Evolutionary conservation across 805 yeast species (phyloP).

Genomic region (Hanseniaspora thailandica): DNA sequence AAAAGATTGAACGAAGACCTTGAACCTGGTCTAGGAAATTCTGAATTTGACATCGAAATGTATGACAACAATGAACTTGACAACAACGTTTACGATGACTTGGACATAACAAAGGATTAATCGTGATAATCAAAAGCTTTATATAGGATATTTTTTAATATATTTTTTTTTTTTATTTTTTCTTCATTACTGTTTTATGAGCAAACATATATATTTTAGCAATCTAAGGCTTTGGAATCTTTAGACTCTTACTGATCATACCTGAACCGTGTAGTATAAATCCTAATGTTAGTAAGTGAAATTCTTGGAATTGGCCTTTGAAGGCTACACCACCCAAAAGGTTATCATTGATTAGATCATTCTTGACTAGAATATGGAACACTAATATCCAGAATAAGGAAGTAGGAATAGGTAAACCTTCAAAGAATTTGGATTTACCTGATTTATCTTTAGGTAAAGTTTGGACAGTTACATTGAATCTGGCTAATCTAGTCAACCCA

Average conservation of each 20-base stretch:
- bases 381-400: slow-evolving; percentile 60
- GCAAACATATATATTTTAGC: not conserved
- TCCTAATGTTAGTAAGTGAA: slow-evolving; percentile 56
- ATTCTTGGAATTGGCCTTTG: slow-evolving; percentile 47
- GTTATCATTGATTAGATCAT: slow-evolving; percentile 36
- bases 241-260: slow-evolving; percentile 81
- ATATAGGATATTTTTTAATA: not conserved
- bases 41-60: slow-evolving; percentile 18
- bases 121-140: no score
- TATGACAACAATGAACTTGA: slow-evolving; percentile 2
- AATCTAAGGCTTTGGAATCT: slow-evolving; percentile 70
- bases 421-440: slow-evolving; percentile 86
- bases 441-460: slow-evolving; percentile 78
- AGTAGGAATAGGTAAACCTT: slow-evolving; percentile 93
- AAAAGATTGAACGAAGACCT: slow-evolving; percentile 29
- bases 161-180: not conserved
- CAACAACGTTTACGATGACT: not conserved
- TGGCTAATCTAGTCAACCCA: slow-evolving; percentile 85
- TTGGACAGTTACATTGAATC: slow-evolving; percentile 89
- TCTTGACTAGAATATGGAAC: slow-evolving; percentile 58
- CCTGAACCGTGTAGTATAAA: slow-evolving; percentile 77
- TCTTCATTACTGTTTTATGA: no score
- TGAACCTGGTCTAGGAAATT: slow-evolving; percentile 18
- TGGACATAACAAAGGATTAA: slow-evolving; percentile 5
- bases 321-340: slow-evolving; percentile 59